Evolutionary conservation across 306 rosid genomes (phyloP), one percentile per base, ranked within the genome.

Genomic region (Lotus japonicus): DNA sequence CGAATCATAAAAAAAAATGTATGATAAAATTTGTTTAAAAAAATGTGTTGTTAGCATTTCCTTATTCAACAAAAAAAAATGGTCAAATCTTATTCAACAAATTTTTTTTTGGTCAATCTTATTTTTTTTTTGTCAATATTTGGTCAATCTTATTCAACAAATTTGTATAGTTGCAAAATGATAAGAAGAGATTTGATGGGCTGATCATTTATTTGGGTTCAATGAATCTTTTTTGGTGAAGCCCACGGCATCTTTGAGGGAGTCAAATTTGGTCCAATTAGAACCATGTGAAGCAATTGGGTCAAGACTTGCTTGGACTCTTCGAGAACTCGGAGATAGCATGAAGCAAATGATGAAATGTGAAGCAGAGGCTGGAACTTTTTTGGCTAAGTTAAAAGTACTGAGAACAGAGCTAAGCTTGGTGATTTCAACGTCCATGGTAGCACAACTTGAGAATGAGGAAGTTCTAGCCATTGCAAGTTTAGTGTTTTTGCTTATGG

Each of bases 241-340:
- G 96, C 63, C 83, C 1, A 73, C 78, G 21, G 70, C 59, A 19
- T 50, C 46, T 42, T 6, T 53, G 77, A 83, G 83, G 56, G 49
- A 78, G 12, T 64, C 77, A 21, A 62, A 81, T 38, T 44, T 46
- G 0, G 58, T 62, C 0, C 75, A 77, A 36, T 23, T 71, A 68
- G 87, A 79, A 73, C 45, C 82, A 6, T 82, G 83, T 26, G 87
- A 86, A 70, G 80, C 78, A 48, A 80, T 78, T 49, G 88, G 89
- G 49, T 64, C 83, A 11, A 72, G 73, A 7, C 48, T 88, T 9
- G 83, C 62, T 7, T 48, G 77, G 82, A 75, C 76, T 13, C 71
- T 94, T 0, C 64, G 62, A 70, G 99, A 88, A 83, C 70, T 94
- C 6, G 96, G 96, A 36, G 88, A 85, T 4, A 91, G 89, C 73